Conservation (phyloP, 2,329 filamentous ascomycete genomes). For the Hypoxylon sp. region DNA sequence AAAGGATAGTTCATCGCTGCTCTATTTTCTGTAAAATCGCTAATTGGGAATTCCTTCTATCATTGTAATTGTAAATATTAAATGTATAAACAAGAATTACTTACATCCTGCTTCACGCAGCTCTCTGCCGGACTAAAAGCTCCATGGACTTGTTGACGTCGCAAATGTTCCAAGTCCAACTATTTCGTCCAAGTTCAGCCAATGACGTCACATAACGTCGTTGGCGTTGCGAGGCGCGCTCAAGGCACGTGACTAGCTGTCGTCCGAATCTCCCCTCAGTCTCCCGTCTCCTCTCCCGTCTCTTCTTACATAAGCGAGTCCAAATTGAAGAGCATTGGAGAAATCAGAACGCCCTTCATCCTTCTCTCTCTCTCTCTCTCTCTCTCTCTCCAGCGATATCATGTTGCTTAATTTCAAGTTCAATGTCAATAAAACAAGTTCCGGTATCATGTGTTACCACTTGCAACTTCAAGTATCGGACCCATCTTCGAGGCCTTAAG, state of each 20-base stretch:
- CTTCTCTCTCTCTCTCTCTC: background rate
- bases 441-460: background rate
- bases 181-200: constrained; percentile 26
- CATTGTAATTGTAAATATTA: constrained; percentile 14
- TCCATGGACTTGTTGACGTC: constrained; percentile 31
- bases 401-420: background rate
- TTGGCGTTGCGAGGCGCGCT: background rate
- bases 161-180: constrained; percentile 14
- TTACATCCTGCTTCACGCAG: constrained; percentile 17
- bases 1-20: constrained; percentile 54
- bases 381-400: background rate
- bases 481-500: background rate
- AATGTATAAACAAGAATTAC: background rate
- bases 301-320: constrained; percentile 4
- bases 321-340: background rate
- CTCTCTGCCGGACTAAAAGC: constrained; percentile 37
- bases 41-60: constrained; percentile 19
- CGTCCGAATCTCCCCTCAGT: background rate
- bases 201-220: constrained; percentile 38
- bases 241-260: constrained; percentile 15
- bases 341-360: constrained; percentile 1
- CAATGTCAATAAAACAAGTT: background rate
- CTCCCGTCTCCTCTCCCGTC: background rate
- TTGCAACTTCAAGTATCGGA: background rate
- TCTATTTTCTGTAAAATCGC: constrained; percentile 28